Base-by-base conservation (phyloP, 2,329 filamentous ascomycete species). In the Xylaria sp. region DNA sequence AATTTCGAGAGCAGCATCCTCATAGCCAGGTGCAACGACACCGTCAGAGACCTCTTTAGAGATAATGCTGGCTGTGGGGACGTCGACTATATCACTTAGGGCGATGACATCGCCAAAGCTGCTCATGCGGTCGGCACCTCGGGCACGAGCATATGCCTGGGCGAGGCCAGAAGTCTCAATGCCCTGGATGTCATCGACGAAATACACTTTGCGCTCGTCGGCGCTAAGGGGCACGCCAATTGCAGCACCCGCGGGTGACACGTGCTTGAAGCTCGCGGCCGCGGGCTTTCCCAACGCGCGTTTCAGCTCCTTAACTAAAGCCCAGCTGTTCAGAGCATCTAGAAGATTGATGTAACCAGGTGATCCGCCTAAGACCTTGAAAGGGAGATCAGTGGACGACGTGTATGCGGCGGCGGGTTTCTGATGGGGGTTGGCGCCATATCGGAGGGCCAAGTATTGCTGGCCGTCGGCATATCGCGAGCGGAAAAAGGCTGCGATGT, bases 211-310 rank as follows among this genome's bases (percentile, higher is more conserved):
- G 82, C 93, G 91, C 88, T 99, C 96, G 61, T 93, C 92, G 48
- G 92, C 89, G 72, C 85, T 93, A 72, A 99, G 87, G 24, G 94
- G 93, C 6, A 96, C 90, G 73, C 94, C 96, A 77, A 99, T 96
- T 73, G 96, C 95, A 67, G 95, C 96, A 78, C 96, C 96, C 51
- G 96, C 96, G 21, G 96, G 96, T 9, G 96, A 99, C 71, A 98
- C 96, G 80, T 99, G 96, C 89, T 98, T 99, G 90, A 99, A 99
- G 80, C 93, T 97, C 71, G 96, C 95, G 34, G 96, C 96, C 62
- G 96, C 96, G 39, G 96, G 93, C 80, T 92, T 90, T 74, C 92
- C 91, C 24, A 98, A 89, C 24, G 95, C 93, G 75, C 92, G 85
- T 85, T 94, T 97, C 76, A 99, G 88, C 84, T 99, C 96, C 86